Conservation (phyloP, 2,329 filamentous ascomycete species). For the Ascosphaera apis region DNA sequence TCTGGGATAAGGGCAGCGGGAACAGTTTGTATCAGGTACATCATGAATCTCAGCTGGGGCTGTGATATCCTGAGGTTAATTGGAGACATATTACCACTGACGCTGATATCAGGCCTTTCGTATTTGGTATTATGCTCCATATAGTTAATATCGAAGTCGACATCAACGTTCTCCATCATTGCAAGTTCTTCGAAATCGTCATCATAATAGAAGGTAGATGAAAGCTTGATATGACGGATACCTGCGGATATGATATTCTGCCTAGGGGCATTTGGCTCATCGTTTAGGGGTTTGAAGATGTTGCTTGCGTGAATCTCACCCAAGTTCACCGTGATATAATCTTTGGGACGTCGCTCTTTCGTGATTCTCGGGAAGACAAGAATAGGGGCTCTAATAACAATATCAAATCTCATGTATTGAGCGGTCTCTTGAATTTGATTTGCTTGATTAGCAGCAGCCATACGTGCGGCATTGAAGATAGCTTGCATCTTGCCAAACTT, state of each 20-base stretch:
- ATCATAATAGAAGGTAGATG: conserved; percentile 67
- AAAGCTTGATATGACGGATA: conserved; percentile 76
- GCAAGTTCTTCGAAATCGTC: conserved; percentile 63
- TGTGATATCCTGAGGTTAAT: conserved; percentile 79
- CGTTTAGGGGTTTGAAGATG: conserved; percentile 65
- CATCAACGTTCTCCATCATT: conserved; percentile 89
- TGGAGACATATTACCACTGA: conserved; percentile 79
- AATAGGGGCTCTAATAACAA: conserved; percentile 85
- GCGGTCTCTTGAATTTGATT: conserved; percentile 80
- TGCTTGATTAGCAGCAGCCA: conserved; percentile 82
- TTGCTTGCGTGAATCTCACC: conserved; percentile 97
- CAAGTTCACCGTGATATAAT: conserved; percentile 75
- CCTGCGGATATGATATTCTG: conserved; percentile 81
- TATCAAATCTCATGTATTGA: conserved; percentile 78
- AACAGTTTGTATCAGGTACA: conserved; percentile 71
- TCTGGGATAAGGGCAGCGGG: conserved; percentile 69
- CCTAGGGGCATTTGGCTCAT: conserved; percentile 45
- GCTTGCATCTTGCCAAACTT: conserved; percentile 99
- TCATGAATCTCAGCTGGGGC: conserved; percentile 68
- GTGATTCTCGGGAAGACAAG: conserved; percentile 75
- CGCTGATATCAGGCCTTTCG: conserved; percentile 72
- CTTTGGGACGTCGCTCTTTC: conserved; percentile 44
- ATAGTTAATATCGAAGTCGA: conserved; percentile 81
- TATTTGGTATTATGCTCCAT: conserved; percentile 58
- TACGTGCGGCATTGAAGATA: conserved; percentile 87